Conservation (phyloP, 73 alveolate species). For the Durusdinium trenchii region DNA sequence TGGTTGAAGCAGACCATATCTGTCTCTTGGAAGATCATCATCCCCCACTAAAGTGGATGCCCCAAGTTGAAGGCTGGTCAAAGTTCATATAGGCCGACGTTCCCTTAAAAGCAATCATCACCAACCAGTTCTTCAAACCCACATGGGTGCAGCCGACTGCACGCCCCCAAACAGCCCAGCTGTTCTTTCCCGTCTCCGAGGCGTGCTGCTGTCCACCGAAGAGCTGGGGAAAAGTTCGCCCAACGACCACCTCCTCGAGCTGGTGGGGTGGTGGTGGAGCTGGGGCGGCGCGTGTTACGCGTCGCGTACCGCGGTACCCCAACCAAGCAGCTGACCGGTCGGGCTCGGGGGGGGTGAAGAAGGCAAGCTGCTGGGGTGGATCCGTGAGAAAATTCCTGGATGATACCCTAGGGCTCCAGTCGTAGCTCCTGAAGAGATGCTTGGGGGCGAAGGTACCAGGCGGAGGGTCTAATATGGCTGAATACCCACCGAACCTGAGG, state of each 20-base stretch:
- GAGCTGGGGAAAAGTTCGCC: conserved; percentile 65
- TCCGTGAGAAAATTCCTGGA: too few relatives aligned
- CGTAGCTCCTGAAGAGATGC: too few relatives aligned
- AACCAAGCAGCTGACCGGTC: too few relatives aligned
- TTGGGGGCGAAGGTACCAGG: too few relatives aligned
- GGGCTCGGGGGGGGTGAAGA: neutral
- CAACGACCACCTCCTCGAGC: conserved; percentile 51
- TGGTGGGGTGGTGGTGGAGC: too few relatives aligned
- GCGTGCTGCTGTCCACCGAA: conserved; percentile 48
- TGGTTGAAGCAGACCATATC: too few relatives aligned
- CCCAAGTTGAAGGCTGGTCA: neutral
- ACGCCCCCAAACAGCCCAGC: neutral
- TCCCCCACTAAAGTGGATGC: neutral
- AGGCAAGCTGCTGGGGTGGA: neutral
- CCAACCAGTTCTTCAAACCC: neutral
- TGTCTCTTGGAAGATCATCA: neutral
- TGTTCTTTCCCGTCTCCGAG: neutral
- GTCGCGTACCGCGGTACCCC: too few relatives aligned
- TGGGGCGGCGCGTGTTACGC: too few relatives aligned
- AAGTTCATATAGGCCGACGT: neutral
- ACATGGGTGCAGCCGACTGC: too few relatives aligned
- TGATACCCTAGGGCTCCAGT: too few relatives aligned
- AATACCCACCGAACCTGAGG: too few relatives aligned
- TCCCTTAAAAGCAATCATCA: neutral
- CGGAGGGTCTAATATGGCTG: too few relatives aligned